Evolutionary conservation across 1,284 basidiomycete species (phyloP), one percentile per base, ranked within the genome.

Genomic region (Apiotrichum laibachii): DNA sequence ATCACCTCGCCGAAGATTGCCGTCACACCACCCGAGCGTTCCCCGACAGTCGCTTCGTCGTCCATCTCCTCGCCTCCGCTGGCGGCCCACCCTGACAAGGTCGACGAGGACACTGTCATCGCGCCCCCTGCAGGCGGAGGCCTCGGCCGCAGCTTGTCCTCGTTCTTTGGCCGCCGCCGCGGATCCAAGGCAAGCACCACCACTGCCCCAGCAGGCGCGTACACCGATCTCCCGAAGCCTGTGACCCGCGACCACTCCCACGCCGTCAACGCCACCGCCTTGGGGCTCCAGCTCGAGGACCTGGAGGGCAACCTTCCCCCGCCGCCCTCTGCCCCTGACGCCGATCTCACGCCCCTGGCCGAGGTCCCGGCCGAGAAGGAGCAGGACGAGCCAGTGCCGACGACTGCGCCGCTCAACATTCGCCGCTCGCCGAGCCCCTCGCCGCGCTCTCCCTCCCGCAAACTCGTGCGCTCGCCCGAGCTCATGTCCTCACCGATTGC

Each of bases 151-250:
- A 48, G 48, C 40, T 22, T 63, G 9, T 57, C 58, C 15, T 57
- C 56, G n/a, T 63, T 63, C 50, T 63, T 63, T 13, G 62, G 53
- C 19, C 58, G 62, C 21, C 35, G 53, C 16, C 19, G 44, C 1
- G 19, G 21, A 4, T 39, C 34, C 15, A 31, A 21, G 22, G 22
- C 53, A 6, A 19, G n/a, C 34, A 31, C 53, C 11, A 42, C 22
- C 13, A 11, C 53, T 10, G 45, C 44, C 2, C 21, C 53, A 2
- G 34, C 53, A 39, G 16, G 40, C 37, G 37, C 10, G 11, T 12
- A 39, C 37, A 16, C 37, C 31, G 21, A 22, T 7, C 26, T 31
- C 3, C 26, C 26, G 26, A 31, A 31, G 26, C 26, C 26, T 31
- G 26, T 31, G 26, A 7, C 26, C 26, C 26, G 26, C 26, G 26